Evolutionary conservation across 768 basidiomycete species (phyloP), one percentile per base, ranked within the genome.

Genomic region (Termitomyces sp.): DNA sequence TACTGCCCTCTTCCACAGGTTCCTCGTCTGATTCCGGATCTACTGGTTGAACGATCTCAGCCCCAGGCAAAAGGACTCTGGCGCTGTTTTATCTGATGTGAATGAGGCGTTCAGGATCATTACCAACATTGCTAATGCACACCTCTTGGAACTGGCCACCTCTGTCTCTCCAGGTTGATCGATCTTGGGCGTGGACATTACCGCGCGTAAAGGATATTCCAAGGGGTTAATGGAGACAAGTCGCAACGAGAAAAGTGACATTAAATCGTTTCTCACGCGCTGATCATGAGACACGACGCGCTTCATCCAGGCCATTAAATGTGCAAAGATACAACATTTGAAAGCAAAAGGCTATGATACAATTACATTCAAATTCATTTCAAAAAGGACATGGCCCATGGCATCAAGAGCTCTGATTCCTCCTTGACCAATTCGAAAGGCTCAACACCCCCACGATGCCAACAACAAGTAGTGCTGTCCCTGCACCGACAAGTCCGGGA

Each of bases 401-500:
- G 45, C 35, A 19, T 66, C 65, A 86, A 58, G 83, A 84, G 9
- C 83, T 80, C 65, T 87, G 86, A 62, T 80, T 86, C 61, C 86
- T 78, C 69, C 86, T 79, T 63, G 85, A 87, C 75, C 81, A 83
- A 17, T 73, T 79, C 5, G 89, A 89, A 67, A 92, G 82, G 59
- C 89, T 89, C 61, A 92, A 70, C 6, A 87, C 87, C 3, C 90
- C 89, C 21, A 92, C 85, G 35, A 89, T 85, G 0, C 88, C 87
- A 21, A 90, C 85, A 21, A 91, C 87, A 42, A 91, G 76, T 54
- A 92, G 66, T 43, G 90, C 90, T 21, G 90, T 91, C n/a, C 90
- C 90, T 25, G 90, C 90, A 9, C 90, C 90, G 7, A 92, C 84
- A 60, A 92, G 69, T 25, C 88, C 85, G 4, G 90, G 90, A 40